Evolutionary conservation across 352 stramenopile genomes (phyloP).

Genomic region (Halophytophthora polymorphica): DNA sequence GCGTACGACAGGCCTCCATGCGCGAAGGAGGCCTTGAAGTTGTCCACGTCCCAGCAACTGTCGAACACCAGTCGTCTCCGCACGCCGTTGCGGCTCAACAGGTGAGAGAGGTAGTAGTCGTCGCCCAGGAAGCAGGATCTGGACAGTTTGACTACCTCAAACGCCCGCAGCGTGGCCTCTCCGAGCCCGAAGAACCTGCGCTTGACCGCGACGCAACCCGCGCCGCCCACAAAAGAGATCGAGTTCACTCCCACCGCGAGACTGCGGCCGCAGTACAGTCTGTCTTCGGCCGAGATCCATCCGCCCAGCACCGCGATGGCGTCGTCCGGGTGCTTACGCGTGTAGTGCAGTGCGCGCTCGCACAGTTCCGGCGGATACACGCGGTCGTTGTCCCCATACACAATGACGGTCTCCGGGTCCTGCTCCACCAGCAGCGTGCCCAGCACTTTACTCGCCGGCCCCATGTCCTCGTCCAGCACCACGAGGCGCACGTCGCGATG

Average conservation of each 20-base stretch:
- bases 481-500: constrained; percentile 33
- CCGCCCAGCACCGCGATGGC: constrained; percentile 46
- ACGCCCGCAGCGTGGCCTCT: constrained; percentile 28
- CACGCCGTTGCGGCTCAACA: constrained; percentile 38
- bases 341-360: constrained; percentile 40
- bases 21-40: constrained; percentile 17
- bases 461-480: constrained; percentile 51
- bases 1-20: constrained; percentile 32
- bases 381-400: constrained; percentile 55
- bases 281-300: constrained; percentile 47
- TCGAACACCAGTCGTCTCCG: constrained; percentile 43
- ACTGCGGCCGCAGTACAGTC: constrained; percentile 49
- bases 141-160: constrained; percentile 40
- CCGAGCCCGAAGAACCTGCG: constrained; percentile 45
- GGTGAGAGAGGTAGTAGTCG: constrained; percentile 52
- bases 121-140: constrained; percentile 50
- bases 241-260: constrained; percentile 45
- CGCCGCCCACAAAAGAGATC: constrained; percentile 56
- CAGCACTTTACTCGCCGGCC: constrained; percentile 50
- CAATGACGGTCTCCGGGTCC: constrained; percentile 56
- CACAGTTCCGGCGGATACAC: constrained; percentile 36
- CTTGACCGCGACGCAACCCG: constrained; percentile 41
- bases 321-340: constrained; percentile 42
- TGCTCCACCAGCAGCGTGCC: constrained; percentile 48
- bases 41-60: constrained; percentile 49